Conservation (phyloP, 2,329 filamentous ascomycete species). For the Nemania serpens region DNA sequence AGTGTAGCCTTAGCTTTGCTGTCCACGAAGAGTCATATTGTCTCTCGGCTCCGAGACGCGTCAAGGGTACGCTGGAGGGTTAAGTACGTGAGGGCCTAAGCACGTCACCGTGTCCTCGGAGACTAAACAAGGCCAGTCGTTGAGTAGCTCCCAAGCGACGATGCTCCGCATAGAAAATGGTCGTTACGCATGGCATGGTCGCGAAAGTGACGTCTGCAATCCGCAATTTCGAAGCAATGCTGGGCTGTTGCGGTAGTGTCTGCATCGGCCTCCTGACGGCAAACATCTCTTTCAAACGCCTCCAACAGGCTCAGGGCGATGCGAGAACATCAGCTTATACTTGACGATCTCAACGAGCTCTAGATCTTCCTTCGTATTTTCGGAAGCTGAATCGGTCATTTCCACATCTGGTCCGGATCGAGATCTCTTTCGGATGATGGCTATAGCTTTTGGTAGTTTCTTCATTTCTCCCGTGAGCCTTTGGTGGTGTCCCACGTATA, state of each 20-base stretch:
- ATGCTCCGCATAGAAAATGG: not conserved
- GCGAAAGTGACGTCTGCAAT: too few species aligned
- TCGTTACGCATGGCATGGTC: too few species aligned
- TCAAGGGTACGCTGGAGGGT: not conserved
- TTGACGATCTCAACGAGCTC: constrained; percentile 88
- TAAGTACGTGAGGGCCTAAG: not conserved
- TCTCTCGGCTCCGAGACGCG: not conserved
- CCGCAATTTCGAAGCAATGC: too few species aligned
- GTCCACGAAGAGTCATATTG: not conserved
- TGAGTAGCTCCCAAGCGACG: too few species aligned
- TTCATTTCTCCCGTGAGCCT: constrained; percentile 88
- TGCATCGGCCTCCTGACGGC: not conserved
- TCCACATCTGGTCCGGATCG: constrained; percentile 49
- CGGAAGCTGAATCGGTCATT: constrained; percentile 46
- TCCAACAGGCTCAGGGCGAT: constrained; percentile 82
- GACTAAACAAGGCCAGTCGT: too few species aligned
- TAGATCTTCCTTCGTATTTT: constrained; percentile 56
- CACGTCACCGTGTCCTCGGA: too few species aligned
- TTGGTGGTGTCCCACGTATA: constrained; percentile 89
- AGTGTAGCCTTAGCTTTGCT: not conserved
- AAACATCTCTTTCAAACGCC: constrained; percentile 40
- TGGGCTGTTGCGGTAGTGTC: not conserved
- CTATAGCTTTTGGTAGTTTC: constrained; percentile 78
- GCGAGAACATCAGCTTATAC: constrained; percentile 84
- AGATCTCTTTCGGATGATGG: constrained; percentile 68